Base-by-base conservation (phyloP, 805 yeast genomes). In the Saturnispora ahearnii region DNA sequence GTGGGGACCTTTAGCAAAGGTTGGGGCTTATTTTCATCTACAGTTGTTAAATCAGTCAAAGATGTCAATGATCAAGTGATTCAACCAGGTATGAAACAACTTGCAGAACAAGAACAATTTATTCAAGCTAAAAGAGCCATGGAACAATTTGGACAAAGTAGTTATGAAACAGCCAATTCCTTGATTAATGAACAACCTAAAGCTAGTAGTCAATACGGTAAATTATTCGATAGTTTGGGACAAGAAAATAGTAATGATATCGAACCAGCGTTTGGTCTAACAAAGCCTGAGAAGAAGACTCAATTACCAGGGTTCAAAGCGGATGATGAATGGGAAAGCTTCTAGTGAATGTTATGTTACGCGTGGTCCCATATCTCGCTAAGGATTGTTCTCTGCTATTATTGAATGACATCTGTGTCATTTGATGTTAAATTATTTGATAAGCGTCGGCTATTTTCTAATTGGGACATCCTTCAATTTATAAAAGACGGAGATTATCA, bases 61-160 rank as follows among this genome's bases (percentile, higher is more conserved):
- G 96, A 88, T 56, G 96, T 93, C 37, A 85, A 84, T 57, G 95
- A 90, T 59, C 69, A 81, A 8, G 96, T 89, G 46, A 89, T 93
- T 56, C 87, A 87, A 63, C 99, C 99, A n/a, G 81, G 93, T 43
- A 75, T 88, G 63, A 81, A 81, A 62, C 89, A 85, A 61, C 73
- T 93, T 57, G 78, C 82, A 36, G 88, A 82, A 53, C 79, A 86
- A 54, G 98, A 93, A 52, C 66, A 87, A 41, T 80, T 95, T 24
- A 72, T 68, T 49, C 95, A 88, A 61, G 93, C 98, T 4, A 81
- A 77, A 55, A 79, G 88, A 57, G 98, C 98, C n/a, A 87, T 95
- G 77, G 83, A 87, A 52, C 97, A 93, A 71, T 93, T 91, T 70
- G 96, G 97, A 44, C 95, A 87, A 63, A 88, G 82, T 62, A 85